These are phyloP conservation scores for Phytopythium ostracodes DNA, from an alignment of 352 stramenopile species.

Conservation along the genomic window DNA sequence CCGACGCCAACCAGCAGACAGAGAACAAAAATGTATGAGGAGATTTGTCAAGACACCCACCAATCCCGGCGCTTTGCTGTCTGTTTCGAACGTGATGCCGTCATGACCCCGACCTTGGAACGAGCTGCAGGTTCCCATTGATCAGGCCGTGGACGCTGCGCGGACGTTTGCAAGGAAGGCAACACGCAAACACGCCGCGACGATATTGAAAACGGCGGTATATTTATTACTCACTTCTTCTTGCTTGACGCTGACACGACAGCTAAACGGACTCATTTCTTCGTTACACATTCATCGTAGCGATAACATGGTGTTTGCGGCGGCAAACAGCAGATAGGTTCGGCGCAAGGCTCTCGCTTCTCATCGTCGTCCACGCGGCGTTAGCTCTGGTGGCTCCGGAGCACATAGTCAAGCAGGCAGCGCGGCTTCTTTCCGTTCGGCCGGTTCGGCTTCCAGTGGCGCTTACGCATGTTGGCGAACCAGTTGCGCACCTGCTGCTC, in stretches of 20 bases:
- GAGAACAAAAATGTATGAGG: slow-evolving; percentile 19
- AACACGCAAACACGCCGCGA: not conserved
- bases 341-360: not conserved
- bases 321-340: not conserved
- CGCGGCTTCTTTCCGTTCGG: slow-evolving; percentile 70
- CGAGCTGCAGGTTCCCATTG: not conserved
- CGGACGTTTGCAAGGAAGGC: not conserved
- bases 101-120: not conserved
- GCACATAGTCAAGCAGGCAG: slow-evolving; percentile 70
- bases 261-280: not conserved
- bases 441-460: slow-evolving; percentile 81
- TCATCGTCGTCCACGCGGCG: not conserved
- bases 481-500: slow-evolving; percentile 87
- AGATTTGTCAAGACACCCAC: slow-evolving; percentile 1
- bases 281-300: slow-evolving; percentile 3
- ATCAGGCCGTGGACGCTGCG: not conserved
- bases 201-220: not conserved
- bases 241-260: not conserved
- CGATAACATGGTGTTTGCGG: slow-evolving; percentile 1
- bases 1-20: not conserved
- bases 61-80: not conserved
- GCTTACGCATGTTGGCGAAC: slow-evolving; percentile 89
- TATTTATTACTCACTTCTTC: not conserved
- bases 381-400: slow-evolving; percentile 47
- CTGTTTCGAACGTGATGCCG: not conserved